A percentile compares a stretch with the other conserved stretches of the same genome.
These are phyloP conservation scores for Sugiyamaella lignohabitans DNA, from an alignment of 805 yeast genomes.

Conservation along the genomic window DNA sequence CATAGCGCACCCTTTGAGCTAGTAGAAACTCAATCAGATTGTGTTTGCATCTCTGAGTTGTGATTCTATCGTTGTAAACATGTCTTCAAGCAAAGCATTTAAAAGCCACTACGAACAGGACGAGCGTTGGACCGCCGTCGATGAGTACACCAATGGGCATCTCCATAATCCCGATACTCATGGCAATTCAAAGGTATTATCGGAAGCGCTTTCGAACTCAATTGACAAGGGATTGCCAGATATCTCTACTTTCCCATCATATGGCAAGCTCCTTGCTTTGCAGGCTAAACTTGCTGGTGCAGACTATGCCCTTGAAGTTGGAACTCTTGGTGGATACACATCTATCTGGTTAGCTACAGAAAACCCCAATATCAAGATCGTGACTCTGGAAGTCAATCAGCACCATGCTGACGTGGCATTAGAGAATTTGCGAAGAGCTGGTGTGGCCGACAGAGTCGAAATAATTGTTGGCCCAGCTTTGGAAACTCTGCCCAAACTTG, in stretches of 20 bases:
- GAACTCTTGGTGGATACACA: conserved; percentile 17
- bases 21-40: no score
- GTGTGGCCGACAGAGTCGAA: conserved; percentile 14
- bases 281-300: conserved; percentile 11
- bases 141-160: conserved; percentile 5
- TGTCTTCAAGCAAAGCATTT: conserved; percentile 2
- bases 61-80: neutral
- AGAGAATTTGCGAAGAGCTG: conserved; percentile 13
- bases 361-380: conserved; percentile 10
- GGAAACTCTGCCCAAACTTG: conserved; percentile 12
- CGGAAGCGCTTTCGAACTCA: conserved; percentile 7
- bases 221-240: conserved; percentile 12
- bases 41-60: neutral
- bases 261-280: conserved; percentile 12
- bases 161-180: conserved; percentile 1
- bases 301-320: conserved; percentile 12
- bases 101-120: conserved; percentile 4
- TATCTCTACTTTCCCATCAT: conserved; percentile 12
- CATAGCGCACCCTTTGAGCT: no score
- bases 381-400: conserved; percentile 12
- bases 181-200: conserved; percentile 2
- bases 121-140: conserved; percentile 5
- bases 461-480: conserved; percentile 16
- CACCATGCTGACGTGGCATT: conserved; percentile 16
- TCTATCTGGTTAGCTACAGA: conserved; percentile 13